These are phyloP conservation scores for Zygosaccharomyces pseudorouxii DNA, from an alignment of 805 yeast species.

Conservation along the genomic window DNA sequence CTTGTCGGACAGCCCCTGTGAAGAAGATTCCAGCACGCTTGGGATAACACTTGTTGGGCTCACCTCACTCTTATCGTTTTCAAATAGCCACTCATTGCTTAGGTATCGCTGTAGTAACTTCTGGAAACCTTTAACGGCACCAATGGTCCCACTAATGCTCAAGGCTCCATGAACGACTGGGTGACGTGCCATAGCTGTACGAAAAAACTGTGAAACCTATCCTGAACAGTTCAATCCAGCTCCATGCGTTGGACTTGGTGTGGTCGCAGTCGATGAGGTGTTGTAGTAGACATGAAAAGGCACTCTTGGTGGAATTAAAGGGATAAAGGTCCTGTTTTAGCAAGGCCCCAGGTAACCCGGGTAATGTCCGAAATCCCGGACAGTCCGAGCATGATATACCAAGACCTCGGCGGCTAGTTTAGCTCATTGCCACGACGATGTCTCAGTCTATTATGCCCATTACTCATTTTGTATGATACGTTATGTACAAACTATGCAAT, in stretches of 20 bases:
- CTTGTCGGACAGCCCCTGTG: not conserved
- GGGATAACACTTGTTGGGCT: constrained; percentile 1
- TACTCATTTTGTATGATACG: not conserved
- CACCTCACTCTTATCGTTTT: not conserved
- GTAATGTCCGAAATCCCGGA: not conserved
- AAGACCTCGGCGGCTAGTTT: not conserved
- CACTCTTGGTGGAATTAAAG: not conserved
- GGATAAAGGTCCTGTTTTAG: not conserved
- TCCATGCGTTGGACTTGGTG: not conserved
- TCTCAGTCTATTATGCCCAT: not conserved
- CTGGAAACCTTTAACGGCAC: constrained; percentile 15
- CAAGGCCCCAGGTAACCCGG: not conserved
- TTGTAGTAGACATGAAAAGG: not conserved
- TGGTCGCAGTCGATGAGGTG: not conserved
- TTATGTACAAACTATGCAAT: constrained; percentile 39
- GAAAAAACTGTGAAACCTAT: not conserved
- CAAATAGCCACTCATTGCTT: constrained; percentile 15
- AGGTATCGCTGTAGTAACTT: constrained; percentile 9
- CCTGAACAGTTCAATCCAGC: not conserved
- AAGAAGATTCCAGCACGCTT: not conserved
- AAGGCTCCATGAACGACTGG: constrained; percentile 17
- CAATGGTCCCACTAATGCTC: constrained; percentile 18
- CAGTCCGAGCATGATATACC: not conserved
- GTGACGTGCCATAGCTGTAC: constrained; percentile 16
- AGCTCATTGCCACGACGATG: too few species aligned